Base-by-base conservation (phyloP, 495 filamentous ascomycete species). In the Pyronema domesticum region DNA sequence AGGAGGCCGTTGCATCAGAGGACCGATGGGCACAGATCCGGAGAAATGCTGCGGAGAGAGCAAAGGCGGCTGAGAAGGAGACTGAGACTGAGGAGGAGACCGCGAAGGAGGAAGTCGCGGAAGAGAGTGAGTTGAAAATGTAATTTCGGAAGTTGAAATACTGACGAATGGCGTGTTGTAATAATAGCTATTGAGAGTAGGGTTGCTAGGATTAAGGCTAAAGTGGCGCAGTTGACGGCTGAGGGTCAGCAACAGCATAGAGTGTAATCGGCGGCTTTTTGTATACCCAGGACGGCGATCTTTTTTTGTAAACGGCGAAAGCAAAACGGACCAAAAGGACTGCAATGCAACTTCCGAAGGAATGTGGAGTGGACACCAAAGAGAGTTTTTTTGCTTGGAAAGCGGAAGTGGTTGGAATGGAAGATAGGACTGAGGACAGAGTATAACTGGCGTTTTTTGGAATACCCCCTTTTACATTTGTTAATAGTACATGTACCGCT, bases 171-270 rank as follows among this genome's bases (percentile, higher is more conserved):
- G 13, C 10, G 1, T 7, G 11, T 42, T 54, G 60, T 43, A 64
- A 15, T 8, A 10, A 8, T 56, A 93, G 86, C 87, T 30, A 95
- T 98, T 60, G 91, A 98, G 68, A 85, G 86, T 39, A 84, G 91
- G 53, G 91, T 95, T 55, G 91, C 91, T 37, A 84, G 93, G 53
- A 98, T 98, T 76, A 95, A 95, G 70, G 93, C 93, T 53, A 78
- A 91, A 37, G 93, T 98, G 46, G 91, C 91, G 45, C 86, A 94
- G 69, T 68, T 98, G 62, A 98, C 93, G 10, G 81, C 85, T 75
- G 83, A 91, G 19, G 30, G 39, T 36, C 14, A 42, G 4, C 37
- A 30, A 35, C 35, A 51, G 48, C 23, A 30, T 2, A 30, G 23
- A 30, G 23, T 30, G 23, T 30, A 30, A 30, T 30, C 23, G 23